phyloP scores from a whole-genome alignment of 140 eudicot species.

The Cichorium intybus region DNA sequence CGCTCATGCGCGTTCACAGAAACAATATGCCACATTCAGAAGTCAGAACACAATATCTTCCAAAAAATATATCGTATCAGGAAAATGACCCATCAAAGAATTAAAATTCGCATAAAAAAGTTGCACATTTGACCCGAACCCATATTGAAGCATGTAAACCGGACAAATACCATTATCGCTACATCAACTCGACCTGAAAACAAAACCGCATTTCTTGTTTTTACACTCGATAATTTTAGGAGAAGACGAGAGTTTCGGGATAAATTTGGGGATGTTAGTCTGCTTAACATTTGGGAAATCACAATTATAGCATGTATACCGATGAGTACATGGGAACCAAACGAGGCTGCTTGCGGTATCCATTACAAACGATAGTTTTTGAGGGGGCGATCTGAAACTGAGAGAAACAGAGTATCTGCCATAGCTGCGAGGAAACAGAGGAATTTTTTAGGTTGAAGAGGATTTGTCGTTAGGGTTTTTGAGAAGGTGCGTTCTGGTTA shows the following conservation, averaged over 20 bases:
- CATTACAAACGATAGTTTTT: conserved; percentile 47
- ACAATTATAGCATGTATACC: conserved; percentile 42
- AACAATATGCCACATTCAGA: no score
- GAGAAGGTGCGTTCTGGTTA: conserved; percentile 58
- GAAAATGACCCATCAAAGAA: no score
- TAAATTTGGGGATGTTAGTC: conserved; percentile 29
- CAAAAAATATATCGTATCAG: no score
- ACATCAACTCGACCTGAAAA: no score
- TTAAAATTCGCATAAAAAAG: no score
- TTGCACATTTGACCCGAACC: conserved; percentile 69
- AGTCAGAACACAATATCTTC: no score
- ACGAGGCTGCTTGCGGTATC: conserved; percentile 93
- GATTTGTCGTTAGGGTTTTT: conserved; percentile 46
- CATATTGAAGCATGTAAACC: conserved; percentile 54
- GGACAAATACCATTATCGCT: no score
- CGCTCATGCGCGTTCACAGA: no score
- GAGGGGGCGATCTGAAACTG: conserved; percentile 74
- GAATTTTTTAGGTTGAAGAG: conserved; percentile 21
- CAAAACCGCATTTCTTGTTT: conserved; percentile 63
- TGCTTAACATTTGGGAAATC: conserved; percentile 29
- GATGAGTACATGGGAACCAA: no score
- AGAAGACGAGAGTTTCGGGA: conserved; percentile 60
- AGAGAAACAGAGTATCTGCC: conserved; percentile 77
- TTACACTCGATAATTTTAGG: conserved; percentile 47
- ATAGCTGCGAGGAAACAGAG: conserved; percentile 61